Conservation (phyloP, 345 rosid species). For the Aquilaria malaccensis region DNA sequence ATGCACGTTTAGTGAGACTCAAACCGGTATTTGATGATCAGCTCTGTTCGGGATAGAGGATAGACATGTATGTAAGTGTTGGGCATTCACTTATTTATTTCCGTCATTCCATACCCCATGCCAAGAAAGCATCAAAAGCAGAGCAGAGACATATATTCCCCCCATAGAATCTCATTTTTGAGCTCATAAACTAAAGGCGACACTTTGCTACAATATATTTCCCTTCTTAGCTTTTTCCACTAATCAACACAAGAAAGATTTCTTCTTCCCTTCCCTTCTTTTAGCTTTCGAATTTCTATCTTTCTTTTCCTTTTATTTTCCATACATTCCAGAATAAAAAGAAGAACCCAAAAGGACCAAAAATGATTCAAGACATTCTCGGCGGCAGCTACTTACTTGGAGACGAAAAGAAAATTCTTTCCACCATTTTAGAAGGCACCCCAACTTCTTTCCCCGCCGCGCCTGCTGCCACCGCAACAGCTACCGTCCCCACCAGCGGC, state of each 20-base stretch:
- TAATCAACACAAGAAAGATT: constrained; percentile 28
- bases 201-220: constrained; percentile 24
- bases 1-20: too few species aligned
- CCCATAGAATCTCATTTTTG: too few species aligned
- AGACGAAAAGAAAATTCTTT: constrained; percentile 36
- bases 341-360: constrained; percentile 11
- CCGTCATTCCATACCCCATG: constrained; percentile 9
- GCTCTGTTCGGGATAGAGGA: background rate
- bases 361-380: constrained; percentile 68
- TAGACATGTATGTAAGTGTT: too few species aligned
- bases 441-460: constrained; percentile 22
- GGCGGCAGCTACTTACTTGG: constrained; percentile 40
- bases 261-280: constrained; percentile 27
- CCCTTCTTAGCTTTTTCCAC: constrained; percentile 35
- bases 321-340: constrained; percentile 23
- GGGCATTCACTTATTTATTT: background rate
- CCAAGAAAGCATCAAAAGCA: too few species aligned
- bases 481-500: constrained; percentile 13
- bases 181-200: background rate
- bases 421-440: constrained; percentile 35
- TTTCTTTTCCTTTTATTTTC: too few species aligned
- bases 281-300: constrained; percentile 57
- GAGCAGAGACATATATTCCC: too few species aligned
- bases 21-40: too few species aligned
- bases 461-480: constrained; percentile 24